Percentiles rank a stretch among this genome's conserved stretches.
phyloP scores from a whole-genome alignment of 202 grass and related monocot genomes.

The Dendrocalamus latiflorus region DNA sequence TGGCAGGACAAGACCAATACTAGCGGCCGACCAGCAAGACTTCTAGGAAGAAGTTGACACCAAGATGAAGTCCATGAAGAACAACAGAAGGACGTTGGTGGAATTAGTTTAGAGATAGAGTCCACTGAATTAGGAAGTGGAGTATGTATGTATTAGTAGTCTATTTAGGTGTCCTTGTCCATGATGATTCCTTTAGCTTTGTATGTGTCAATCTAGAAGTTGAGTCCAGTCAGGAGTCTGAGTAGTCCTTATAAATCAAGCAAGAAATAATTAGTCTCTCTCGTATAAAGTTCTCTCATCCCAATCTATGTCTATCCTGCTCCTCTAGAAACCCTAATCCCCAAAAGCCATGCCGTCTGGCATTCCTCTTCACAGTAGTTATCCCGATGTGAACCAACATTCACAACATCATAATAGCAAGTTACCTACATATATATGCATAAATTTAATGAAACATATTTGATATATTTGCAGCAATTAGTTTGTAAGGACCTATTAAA shows the following conservation, averaged over 20 bases:
- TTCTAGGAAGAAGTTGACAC: neutral
- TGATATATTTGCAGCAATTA: neutral
- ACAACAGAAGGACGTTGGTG: neutral
- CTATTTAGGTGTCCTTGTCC: neutral
- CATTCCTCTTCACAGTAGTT: neutral
- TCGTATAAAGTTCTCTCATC: neutral
- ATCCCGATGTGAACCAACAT: neutral
- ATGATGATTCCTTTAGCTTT: neutral
- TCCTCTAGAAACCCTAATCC: conserved; percentile 6
- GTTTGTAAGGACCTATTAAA: neutral
- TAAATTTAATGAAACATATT: neutral
- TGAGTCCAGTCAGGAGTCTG: neutral
- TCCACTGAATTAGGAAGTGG: neutral
- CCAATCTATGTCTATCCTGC: neutral
- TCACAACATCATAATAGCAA: no score
- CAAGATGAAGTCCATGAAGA: neutral
- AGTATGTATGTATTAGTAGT: neutral
- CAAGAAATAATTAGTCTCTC: neutral
- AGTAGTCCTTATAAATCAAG: neutral
- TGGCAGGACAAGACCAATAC: neutral
- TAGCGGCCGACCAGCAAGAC: neutral
- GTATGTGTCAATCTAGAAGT: no score
- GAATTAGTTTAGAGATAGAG: neutral
- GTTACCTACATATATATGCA: neutral
- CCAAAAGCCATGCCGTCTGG: neutral